Conservation (phyloP, 2,329 filamentous ascomycete genomes). For the Claviceps humidiphila region DNA sequence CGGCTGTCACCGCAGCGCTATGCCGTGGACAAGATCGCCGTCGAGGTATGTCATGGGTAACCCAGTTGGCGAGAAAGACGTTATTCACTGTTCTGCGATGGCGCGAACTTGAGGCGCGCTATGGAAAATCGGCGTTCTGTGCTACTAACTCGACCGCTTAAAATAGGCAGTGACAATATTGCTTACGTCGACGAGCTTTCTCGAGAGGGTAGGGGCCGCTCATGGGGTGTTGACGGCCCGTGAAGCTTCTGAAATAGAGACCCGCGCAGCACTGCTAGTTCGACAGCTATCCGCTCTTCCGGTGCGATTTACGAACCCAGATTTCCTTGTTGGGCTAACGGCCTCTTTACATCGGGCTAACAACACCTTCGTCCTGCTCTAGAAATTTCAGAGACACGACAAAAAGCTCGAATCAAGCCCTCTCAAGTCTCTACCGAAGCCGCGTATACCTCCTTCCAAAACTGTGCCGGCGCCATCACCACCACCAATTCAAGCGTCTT, state of each 20-base stretch:
- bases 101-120: no score
- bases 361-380: background rate
- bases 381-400: background rate
- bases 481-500: background rate
- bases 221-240: constrained; percentile 8
- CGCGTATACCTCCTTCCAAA: background rate
- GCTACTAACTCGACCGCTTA: background rate
- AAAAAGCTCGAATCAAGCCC: background rate
- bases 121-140: no score
- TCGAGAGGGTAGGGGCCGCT: constrained; percentile 12
- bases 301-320: constrained; percentile 8
- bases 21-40: constrained; percentile 17
- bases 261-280: constrained; percentile 10
- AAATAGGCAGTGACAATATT: constrained; percentile 13
- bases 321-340: background rate
- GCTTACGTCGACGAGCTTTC: constrained; percentile 12
- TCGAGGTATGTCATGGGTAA: constrained; percentile 13
- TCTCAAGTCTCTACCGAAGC: background rate
- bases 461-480: background rate
- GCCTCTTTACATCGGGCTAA: background rate
- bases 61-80: no score
- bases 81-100: background rate
- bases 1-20: constrained; percentile 10
- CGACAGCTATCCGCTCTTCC: constrained; percentile 9
- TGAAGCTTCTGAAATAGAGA: constrained; percentile 10